Base-by-base conservation (phyloP, 164 flowering plant genomes). In the Annona squamosa region DNA sequence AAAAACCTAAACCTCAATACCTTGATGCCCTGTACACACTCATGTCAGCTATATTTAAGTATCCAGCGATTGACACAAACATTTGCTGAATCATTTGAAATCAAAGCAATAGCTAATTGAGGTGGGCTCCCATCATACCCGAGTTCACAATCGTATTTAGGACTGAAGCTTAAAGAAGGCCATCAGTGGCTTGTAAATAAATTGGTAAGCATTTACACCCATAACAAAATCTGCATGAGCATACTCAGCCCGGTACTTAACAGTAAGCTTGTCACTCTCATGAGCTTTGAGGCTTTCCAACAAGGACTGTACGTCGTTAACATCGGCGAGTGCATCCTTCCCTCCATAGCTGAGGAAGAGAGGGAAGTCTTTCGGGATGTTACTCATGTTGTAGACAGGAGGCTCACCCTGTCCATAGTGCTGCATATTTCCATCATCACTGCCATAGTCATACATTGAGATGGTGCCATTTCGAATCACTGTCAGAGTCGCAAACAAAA, bases 151-250 rank as follows among this genome's bases (percentile, higher is more conserved):
- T 41, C 9, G 37, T 3, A 4, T 64, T 47, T 18, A 56, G 45
- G 42, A 59, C 46, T 84, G 84, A 12, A 69, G 83, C 46, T 67
- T 79, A 71, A 90, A 89, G 81, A 94, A 94, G 13, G 83, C 79
- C 78, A 90, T 84, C 43, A 91, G 68, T 77, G 91, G 90, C 69
- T 86, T 75, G 71, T 90, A 91, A 7, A 94, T 90, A 66, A 78
- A 68, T 78, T 88, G 74, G 65, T 89, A 89, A 44, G 94, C 97
- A 84, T 87, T 87, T 4, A 72, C 76, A 16, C 76, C 94, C 78
- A 85, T 71, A n/a, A 88, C 83, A 74, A 82, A 92, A 79, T 94
- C 98, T 0, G 83, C 84, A 84, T 94, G 98, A 69, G 97, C 96
- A 70, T 94, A 94, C 45, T 90, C 82, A 0, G 84, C 78, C 44